These are phyloP conservation scores for Chimonanthus salicifolius DNA, from an alignment of 164 flowering plant species.

Conservation along the genomic window DNA sequence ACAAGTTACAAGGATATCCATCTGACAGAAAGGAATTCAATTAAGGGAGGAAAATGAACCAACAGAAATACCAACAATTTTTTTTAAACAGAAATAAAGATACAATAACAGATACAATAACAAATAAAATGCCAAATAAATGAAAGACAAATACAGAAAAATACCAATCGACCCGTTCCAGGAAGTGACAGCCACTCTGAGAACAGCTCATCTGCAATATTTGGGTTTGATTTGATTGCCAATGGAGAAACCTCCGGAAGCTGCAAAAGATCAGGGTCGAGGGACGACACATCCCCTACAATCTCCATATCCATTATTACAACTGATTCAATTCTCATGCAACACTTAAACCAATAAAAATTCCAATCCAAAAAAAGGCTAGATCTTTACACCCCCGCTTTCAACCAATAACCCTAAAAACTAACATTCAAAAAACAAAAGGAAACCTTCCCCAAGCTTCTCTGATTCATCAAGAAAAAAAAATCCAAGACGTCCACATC, in stretches of 20 bases:
- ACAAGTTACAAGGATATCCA: background rate
- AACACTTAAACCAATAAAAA: conserved; percentile 1
- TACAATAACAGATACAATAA: background rate
- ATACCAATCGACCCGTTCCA: conserved; percentile 71
- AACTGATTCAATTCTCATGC: conserved; percentile 13
- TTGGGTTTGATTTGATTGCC: conserved; percentile 73
- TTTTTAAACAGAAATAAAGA: background rate
- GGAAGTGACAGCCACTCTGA: conserved; percentile 93
- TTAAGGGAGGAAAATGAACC: background rate
- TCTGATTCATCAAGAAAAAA: background rate
- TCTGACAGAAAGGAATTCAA: background rate
- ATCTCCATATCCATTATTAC: conserved; percentile 55
- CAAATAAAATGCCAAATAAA: background rate
- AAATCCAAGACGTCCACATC: conserved; percentile 3
- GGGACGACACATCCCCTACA: conserved; percentile 49
- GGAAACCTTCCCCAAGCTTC: conserved; percentile 7
- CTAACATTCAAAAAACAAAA: conserved; percentile 6
- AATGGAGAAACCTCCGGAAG: conserved; percentile 79
- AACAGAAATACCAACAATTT: background rate
- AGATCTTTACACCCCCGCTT: conserved; percentile 12
- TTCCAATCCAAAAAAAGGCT: background rate
- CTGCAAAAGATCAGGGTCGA: conserved; percentile 88
- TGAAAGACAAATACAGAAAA: background rate
- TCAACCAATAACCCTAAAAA: conserved; percentile 5
- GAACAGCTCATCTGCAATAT: conserved; percentile 62